Base-by-base conservation (phyloP, 805 yeast species). In the Ogataea corticis region DNA sequence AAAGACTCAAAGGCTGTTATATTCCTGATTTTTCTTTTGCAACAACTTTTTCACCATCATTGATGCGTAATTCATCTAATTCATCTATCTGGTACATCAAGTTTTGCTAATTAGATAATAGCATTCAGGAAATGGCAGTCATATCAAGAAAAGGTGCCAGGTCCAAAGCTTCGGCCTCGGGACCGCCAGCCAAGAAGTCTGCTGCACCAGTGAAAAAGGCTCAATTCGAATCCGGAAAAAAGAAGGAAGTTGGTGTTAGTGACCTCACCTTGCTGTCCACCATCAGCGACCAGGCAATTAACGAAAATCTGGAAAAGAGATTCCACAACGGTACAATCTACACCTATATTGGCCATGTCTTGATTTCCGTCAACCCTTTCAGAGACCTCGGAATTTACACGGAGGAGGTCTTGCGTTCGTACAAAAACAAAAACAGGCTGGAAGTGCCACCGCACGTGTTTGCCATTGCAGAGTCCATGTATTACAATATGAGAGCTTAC, bases 381-480 rank as follows among this genome's bases (percentile, higher is more conserved):
- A 82, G 90, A 53, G 99, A 94, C 65, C 72, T 94, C 60, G 99
- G 99, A 2, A 94, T 94, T 42, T 94, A 94, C 68, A 89, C 97
- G 7, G 86, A 81, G 40, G 83, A 81, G 17, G 82, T 83, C 2
- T 71, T 92, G 52, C 79, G 80, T 46, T 73, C 85, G 15, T 94
- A 94, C 62, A 82, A 83, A 65, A 96, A 96, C 50, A 90, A 91
- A 66, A 94, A 94, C 67, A 76, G 99, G 58, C 73, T 94, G 48
- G 99, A 94, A 69, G 96, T 87, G 23, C 96, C 98, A 14, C 99
- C 99, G 3, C 99, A 94, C 68, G 99, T 94, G 25, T 94, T 85
- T 68, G 96, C 98, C 42, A 90, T 94, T 59, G 99, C 99, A 10
- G 99, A 94, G 68, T 71, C 95, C 29, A 90, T 94, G 96, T 94